These are phyloP conservation scores for Elsinoe ampelina DNA, from an alignment of 2,329 filamentous ascomycete species.

Conservation along the genomic window DNA sequence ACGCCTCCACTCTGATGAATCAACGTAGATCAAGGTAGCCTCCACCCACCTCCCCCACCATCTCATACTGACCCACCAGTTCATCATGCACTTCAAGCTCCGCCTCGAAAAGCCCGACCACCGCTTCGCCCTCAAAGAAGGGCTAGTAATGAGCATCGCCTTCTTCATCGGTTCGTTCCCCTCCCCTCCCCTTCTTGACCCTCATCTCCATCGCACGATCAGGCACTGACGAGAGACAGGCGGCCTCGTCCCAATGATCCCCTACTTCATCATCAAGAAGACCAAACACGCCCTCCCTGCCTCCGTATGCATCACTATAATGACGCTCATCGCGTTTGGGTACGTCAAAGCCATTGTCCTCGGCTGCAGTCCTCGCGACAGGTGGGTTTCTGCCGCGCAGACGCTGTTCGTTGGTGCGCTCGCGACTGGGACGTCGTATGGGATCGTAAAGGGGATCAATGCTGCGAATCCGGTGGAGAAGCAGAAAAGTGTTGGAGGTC, in stretches of 20 bases:
- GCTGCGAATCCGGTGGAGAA: not conserved
- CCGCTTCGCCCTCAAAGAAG: conserved; percentile 40
- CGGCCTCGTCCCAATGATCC: conserved; percentile 39
- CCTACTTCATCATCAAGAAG: conserved; percentile 40
- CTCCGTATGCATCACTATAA: conserved; percentile 43
- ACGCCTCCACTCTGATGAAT: conserved; percentile 40
- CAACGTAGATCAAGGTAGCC: conserved; percentile 38
- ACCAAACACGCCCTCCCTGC: conserved; percentile 35
- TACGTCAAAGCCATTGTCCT: conserved; percentile 37
- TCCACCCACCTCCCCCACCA: not conserved
- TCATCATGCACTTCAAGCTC: conserved; percentile 53
- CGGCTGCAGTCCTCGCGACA: conserved; percentile 22
- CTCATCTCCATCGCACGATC: not conserved
- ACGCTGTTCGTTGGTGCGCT: conserved; percentile 29
- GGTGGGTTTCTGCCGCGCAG: conserved; percentile 26
- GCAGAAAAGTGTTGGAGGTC: not conserved
- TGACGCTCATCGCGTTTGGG: conserved; percentile 43
- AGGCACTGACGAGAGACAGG: conserved; percentile 19
- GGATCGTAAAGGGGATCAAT: conserved; percentile 30
- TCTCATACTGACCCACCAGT: conserved; percentile 24
- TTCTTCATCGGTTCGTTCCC: conserved; percentile 28
- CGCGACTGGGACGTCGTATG: conserved; percentile 31
- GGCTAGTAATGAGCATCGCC: conserved; percentile 31
- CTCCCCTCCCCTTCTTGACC: not conserved
- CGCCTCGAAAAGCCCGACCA: conserved; percentile 36